A percentile compares a stretch with the other conserved stretches of the same genome.
Evolutionary conservation across 441 rosid genomes (phyloP).

Genomic region (Pelargonium myrrhifolium): DNA sequence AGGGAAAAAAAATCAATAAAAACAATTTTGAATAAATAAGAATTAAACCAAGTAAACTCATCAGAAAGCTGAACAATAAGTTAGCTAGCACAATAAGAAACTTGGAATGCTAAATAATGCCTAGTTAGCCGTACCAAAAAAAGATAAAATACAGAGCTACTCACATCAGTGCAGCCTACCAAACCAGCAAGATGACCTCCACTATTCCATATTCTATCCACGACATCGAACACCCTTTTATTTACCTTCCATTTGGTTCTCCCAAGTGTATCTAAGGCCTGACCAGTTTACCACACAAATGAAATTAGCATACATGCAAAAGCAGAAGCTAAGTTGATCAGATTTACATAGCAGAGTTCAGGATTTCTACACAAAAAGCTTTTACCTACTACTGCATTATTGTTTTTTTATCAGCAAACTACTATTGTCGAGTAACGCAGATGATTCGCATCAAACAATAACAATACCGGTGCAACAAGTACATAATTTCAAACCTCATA

Average conservation of each 20-base stretch:
- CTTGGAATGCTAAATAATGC: not conserved
- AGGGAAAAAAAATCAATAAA: not conserved
- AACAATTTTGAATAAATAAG: not conserved
- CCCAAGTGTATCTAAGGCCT: slow-evolving; percentile 94
- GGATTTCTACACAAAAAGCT: not conserved
- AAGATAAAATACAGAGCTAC: slow-evolving; percentile 18
- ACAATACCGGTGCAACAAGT: slow-evolving; percentile 21
- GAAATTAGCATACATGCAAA: not conserved
- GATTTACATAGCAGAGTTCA: not conserved
- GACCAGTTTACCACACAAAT: slow-evolving; percentile 21
- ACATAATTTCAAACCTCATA: slow-evolving; percentile 48
- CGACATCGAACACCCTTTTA: slow-evolving; percentile 63
- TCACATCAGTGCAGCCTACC: slow-evolving; percentile 84
- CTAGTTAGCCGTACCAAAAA: not conserved
- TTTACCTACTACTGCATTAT: not conserved
- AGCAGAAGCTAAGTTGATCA: slow-evolving; percentile 5
- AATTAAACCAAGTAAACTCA: not conserved
- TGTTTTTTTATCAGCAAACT: too few relatives aligned
- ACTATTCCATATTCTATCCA: slow-evolving; percentile 85
- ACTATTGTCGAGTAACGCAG: not conserved
- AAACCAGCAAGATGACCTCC: slow-evolving; percentile 79
- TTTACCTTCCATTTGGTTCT: slow-evolving; percentile 91
- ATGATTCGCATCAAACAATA: not conserved
- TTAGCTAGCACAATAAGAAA: too few relatives aligned
- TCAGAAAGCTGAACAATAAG: slow-evolving; percentile 17